A percentile compares a stretch with the other conserved stretches of the same genome.
These are phyloP conservation scores for Stevia rebaudiana DNA, from an alignment of 140 eudicot species.

Conservation along the genomic window DNA sequence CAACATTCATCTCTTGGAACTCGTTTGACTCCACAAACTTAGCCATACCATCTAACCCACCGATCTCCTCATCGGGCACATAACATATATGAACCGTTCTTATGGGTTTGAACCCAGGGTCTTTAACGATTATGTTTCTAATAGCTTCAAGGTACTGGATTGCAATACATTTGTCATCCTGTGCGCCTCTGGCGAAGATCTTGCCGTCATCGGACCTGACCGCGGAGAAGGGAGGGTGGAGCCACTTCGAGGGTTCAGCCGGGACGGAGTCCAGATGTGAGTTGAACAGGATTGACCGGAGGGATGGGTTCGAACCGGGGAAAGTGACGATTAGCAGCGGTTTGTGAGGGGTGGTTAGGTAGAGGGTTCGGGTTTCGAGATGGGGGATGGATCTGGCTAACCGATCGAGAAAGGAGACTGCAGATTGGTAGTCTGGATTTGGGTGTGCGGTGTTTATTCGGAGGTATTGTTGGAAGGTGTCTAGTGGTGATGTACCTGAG, in stretches of 20 bases:
- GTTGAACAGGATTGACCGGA: slow-evolving; percentile 66
- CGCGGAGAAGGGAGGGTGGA: slow-evolving; percentile 69
- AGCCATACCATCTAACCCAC: slow-evolving; percentile 70
- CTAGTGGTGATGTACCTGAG: slow-evolving; percentile 11
- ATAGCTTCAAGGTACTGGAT: slow-evolving; percentile 80
- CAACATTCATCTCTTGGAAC: slow-evolving; percentile 55
- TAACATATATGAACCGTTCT: slow-evolving; percentile 53
- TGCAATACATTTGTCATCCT: slow-evolving; percentile 88
- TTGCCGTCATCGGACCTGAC: slow-evolving; percentile 50
- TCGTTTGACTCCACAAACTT: slow-evolving; percentile 51
- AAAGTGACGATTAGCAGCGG: slow-evolving; percentile 46
- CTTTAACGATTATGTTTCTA: slow-evolving; percentile 29
- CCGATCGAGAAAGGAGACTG: slow-evolving; percentile 41
- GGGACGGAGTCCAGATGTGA: slow-evolving; percentile 97
- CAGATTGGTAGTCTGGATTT: slow-evolving; percentile 60
- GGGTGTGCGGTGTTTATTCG: slow-evolving; percentile 85
- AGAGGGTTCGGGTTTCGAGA: slow-evolving; percentile 36
- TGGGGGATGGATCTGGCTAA: slow-evolving; percentile 52
- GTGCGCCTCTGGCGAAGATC: slow-evolving; percentile 80
- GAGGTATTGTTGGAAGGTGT: slow-evolving; percentile 67
- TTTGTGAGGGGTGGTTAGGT: slow-evolving; percentile 42
- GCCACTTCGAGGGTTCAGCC: slow-evolving; percentile 72
- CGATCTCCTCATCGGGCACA: slow-evolving; percentile 84
- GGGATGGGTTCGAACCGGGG: slow-evolving; percentile 41
- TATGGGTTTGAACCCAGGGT: slow-evolving; percentile 31